phyloP scores from a whole-genome alignment of 1,139 yeast genomes.

The Protomyces macrosporus region DNA sequence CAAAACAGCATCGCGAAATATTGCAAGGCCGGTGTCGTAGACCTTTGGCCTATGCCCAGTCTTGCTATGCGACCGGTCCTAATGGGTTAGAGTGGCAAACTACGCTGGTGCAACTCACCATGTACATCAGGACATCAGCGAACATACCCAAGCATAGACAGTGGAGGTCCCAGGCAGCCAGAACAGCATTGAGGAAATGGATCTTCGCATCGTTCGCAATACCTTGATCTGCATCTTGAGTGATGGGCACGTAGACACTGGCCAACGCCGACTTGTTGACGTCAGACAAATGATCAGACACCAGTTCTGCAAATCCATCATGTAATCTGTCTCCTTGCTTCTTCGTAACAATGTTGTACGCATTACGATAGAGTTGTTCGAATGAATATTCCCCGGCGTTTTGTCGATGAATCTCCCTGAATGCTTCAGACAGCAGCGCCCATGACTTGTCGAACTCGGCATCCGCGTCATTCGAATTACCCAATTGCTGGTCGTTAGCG shows the following conservation, averaged over 20 bases:
- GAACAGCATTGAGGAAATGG: slow-evolving; percentile 4
- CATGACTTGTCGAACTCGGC: slow-evolving; percentile 69
- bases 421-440: slow-evolving; percentile 65
- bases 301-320: slow-evolving; percentile 52
- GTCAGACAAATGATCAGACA: slow-evolving; percentile 49
- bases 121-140: slow-evolving; percentile 80
- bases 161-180: slow-evolving; percentile 62
- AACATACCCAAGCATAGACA: slow-evolving; percentile 69
- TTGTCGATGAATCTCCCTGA: slow-evolving; percentile 65
- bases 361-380: slow-evolving; percentile 76
- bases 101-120: slow-evolving; percentile 35
- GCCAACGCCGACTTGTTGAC: slow-evolving; percentile 33
- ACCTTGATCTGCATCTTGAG: slow-evolving; percentile 20
- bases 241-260: slow-evolving; percentile 12
- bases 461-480: slow-evolving; percentile 29
- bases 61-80: slow-evolving; percentile 70
- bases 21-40: slow-evolving; percentile 67
- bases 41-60: slow-evolving; percentile 63
- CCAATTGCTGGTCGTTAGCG: slow-evolving; percentile 25
- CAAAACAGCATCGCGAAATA: slow-evolving; percentile 50
- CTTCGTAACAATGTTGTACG: slow-evolving; percentile 70
- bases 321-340: slow-evolving; percentile 69
- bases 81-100: not conserved
- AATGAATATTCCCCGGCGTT: slow-evolving; percentile 74
- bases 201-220: too few relatives aligned